Conservation (phyloP, 1,284 basidiomycete species). For the Cutaneotrichosporon arboriforme region DNA sequence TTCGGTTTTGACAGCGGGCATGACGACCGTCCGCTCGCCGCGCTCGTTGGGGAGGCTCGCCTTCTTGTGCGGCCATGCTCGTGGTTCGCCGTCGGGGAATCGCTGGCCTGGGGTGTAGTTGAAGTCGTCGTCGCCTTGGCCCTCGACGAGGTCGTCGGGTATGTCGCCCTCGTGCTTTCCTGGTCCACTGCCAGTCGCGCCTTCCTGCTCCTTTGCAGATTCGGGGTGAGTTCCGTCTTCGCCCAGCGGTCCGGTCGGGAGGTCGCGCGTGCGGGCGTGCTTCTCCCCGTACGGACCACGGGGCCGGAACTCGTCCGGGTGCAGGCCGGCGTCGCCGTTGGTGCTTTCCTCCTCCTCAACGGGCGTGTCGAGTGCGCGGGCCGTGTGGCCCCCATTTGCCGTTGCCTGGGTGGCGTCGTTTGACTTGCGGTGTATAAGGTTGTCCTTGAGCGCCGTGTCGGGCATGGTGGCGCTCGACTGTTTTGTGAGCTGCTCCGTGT, state of each 20-base stretch:
- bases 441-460: constrained; percentile 5
- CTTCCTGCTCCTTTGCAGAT: constrained; percentile 24
- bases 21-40: constrained; percentile 19
- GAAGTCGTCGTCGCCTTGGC: constrained; percentile 1
- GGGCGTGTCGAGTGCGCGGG: neutral
- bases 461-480: constrained; percentile 12
- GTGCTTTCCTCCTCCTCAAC: neutral
- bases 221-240: constrained; percentile 8
- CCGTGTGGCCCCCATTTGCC: neutral
- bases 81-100: constrained; percentile 2
- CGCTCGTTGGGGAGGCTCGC: constrained; percentile 25
- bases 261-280: neutral
- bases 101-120: neutral
- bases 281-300: neutral
- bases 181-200: constrained; percentile 26
- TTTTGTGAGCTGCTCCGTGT: neutral
- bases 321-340: neutral
- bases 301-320: neutral
- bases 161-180: constrained; percentile 29
- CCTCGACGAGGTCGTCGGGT: constrained; percentile 5
- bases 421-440: neutral
- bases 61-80: neutral
- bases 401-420: neutral
- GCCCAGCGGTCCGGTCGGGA: constrained; percentile 19
- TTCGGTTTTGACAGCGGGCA: constrained; percentile 35